Percentiles rank a stretch among this genome's conserved stretches.
These are phyloP conservation scores for Triticum timopheevii DNA, from an alignment of 176 grass and related monocot species.

Conservation along the genomic window DNA sequence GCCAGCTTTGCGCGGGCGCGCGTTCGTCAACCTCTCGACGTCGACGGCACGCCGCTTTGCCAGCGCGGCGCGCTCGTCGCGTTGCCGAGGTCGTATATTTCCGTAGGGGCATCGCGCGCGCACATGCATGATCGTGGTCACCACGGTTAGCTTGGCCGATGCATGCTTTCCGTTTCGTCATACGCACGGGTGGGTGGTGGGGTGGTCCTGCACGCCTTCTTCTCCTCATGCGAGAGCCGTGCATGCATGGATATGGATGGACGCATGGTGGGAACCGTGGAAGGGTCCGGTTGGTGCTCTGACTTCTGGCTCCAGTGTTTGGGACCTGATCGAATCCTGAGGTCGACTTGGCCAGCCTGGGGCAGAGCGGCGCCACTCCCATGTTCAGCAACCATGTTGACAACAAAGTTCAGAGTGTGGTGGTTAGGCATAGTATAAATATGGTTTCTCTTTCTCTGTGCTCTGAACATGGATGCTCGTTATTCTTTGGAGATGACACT, in stretches of 20 bases:
- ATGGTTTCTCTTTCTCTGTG: not conserved
- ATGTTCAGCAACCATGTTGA: not conserved
- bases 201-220: constrained; percentile 10
- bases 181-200: not conserved
- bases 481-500: not conserved
- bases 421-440: not conserved
- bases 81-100: not conserved
- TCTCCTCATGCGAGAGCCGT: not conserved
- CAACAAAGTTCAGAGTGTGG: not conserved
- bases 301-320: not conserved
- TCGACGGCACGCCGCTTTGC: not conserved
- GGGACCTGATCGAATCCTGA: too few relatives aligned
- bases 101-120: not conserved
- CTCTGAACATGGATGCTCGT: not conserved
- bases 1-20: not conserved
- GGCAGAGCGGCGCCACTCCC: too few relatives aligned
- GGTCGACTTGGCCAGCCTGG: too few relatives aligned
- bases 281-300: not conserved
- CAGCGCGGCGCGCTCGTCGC: not conserved
- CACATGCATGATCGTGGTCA: not conserved
- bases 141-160: not conserved
- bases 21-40: not conserved
- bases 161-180: constrained; percentile 25
- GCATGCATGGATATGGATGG: not conserved
- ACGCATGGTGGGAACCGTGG: not conserved